A percentile compares a stretch with the other conserved stretches of the same genome.
Conservation (phyloP, 805 yeast genomes). For the Wickerhamomyces chaumierensis region DNA sequence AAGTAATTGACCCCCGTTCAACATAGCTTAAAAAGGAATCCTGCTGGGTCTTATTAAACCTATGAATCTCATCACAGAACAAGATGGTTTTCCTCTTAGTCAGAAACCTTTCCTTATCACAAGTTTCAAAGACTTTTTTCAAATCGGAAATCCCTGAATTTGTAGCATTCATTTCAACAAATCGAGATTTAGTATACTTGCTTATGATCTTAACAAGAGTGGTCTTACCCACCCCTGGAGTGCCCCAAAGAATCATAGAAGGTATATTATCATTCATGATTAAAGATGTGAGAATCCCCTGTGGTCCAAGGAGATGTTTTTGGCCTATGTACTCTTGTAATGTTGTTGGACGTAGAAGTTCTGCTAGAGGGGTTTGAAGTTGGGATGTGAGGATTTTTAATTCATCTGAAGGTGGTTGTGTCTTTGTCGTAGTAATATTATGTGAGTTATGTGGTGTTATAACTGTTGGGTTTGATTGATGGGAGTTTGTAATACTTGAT, state of each 20-base stretch:
- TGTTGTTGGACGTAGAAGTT: slow-evolving; percentile 65
- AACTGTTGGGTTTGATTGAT: neutral
- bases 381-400: slow-evolving; percentile 9
- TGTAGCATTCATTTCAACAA: slow-evolving; percentile 82
- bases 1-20: slow-evolving; percentile 69
- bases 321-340: slow-evolving; percentile 79
- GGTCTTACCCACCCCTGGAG: slow-evolving; percentile 90
- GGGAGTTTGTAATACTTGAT: neutral
- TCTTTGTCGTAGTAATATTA: neutral
- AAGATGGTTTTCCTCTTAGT: slow-evolving; percentile 51
- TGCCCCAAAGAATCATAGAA: slow-evolving; percentile 87
- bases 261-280: slow-evolving; percentile 57
- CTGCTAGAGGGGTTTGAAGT: slow-evolving; percentile 45
- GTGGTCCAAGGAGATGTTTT: slow-evolving; percentile 52
- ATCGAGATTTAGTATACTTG: slow-evolving; percentile 26
- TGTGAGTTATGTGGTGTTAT: neutral
- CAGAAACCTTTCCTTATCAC: slow-evolving; percentile 23
- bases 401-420: slow-evolving; percentile 5
- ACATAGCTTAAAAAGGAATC: slow-evolving; percentile 76
- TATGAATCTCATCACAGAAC: slow-evolving; percentile 87
- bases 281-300: slow-evolving; percentile 58
- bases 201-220: slow-evolving; percentile 55
- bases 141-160: slow-evolving; percentile 57
- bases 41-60: slow-evolving; percentile 80
- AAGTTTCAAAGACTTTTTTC: slow-evolving; percentile 41